Evolutionary conservation across 805 yeast genomes (phyloP), one percentile per base, ranked within the genome.

Genomic region (Lachancea cidri): DNA sequence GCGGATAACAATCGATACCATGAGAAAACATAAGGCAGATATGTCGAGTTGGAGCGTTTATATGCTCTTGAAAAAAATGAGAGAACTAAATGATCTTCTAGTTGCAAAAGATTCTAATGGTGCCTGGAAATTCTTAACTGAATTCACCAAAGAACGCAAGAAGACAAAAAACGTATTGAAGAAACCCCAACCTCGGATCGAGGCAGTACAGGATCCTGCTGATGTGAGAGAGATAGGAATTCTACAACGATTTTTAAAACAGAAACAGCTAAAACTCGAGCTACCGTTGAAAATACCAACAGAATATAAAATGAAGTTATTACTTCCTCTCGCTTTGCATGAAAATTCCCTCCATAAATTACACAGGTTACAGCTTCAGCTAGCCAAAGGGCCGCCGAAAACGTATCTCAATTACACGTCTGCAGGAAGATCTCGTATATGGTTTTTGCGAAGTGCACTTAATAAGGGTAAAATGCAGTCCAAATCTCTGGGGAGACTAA

Each of bases 401-500:
- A 49, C 51, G 3, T 27, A 35, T 2, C 17, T 59, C 13, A 50
- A 41, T 13, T 50, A 50, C 25, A 59, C 64, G 5, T 41, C 45
- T 8, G 56, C 54, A 4, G 60, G 60, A 4, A 48, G 45, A 15
- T 41, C 52, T 13, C 50, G 44, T 19, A 51, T 62, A 3, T 60
- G 62, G 64, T 62, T 60, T 41, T 48, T 60, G 3, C 44, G 64
- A 33, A 53, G 61, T 4, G 50, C 59, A 1, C 20, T 60, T 4
- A 62, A 60, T 43, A 60, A 55, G 30, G 46, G 46, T 7, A 45
- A 43, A 24, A 42, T 46, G 3, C 64, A 60, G 41, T 58, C 65
- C 2, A 54, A 48, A 25, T 45, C 38, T 2, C 33, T 60, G 11
- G 52, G 55, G 3, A 35, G 38, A 9, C 25, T 57, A 1, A 50